Percentiles rank a stretch among this genome's conserved stretches.
Conservation (phyloP, 2,329 filamentous ascomycete species). For the Pestalotiopsis sp. region DNA sequence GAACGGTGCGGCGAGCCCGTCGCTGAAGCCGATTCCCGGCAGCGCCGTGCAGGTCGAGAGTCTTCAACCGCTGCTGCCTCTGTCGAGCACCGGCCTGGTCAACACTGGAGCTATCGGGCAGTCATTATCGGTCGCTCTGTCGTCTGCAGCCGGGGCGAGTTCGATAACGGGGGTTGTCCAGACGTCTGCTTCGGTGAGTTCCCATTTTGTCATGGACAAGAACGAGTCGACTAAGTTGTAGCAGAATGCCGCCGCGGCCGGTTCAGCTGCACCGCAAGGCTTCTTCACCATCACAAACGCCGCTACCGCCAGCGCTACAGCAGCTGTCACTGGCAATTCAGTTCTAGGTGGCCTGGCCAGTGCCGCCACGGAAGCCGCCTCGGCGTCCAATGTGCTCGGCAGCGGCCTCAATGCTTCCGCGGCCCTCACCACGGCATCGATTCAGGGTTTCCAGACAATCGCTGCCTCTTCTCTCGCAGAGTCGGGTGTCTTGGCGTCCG, state of each 20-base stretch:
- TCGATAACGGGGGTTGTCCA: neutral
- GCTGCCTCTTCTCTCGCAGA: neutral
- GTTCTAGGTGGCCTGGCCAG: neutral
- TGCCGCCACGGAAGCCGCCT: neutral
- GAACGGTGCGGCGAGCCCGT: neutral
- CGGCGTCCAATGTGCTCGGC: neutral
- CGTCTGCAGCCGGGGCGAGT: neutral
- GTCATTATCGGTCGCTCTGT: neutral
- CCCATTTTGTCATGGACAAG: neutral
- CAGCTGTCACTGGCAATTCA: too few relatives aligned
- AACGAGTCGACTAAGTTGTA: neutral
- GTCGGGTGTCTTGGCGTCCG: neutral
- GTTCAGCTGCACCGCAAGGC: neutral
- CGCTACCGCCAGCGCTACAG: neutral
- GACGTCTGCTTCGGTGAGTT: conserved; percentile 1
- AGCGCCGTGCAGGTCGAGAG: conserved; percentile 7
- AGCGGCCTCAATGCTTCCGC: neutral
- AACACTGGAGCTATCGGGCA: neutral
- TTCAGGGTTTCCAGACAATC: conserved; percentile 4
- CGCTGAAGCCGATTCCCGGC: conserved; percentile 4
- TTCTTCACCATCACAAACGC: conserved; percentile 1
- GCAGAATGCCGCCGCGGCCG: neutral
- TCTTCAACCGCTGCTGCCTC: conserved; percentile 1
- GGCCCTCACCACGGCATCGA: neutral
- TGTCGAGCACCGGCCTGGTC: conserved; percentile 1